Base-by-base conservation (phyloP, 192 early-diverging fungal species). In the Coemansia pectinata region DNA sequence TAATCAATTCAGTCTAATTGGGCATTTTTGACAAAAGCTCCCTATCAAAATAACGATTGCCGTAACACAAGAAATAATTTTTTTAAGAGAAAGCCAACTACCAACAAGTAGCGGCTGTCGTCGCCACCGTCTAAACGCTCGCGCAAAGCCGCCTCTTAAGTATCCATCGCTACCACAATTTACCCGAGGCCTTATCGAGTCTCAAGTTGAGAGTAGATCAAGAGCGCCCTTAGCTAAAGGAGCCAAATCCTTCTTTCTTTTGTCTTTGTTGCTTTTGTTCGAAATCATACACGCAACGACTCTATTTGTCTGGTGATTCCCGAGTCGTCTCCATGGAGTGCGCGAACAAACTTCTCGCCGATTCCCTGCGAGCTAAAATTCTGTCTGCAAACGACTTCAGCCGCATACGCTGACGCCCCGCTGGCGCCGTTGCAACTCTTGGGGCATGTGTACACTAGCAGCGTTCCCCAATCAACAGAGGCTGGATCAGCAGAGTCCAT, bases 381-480 rank as follows among this genome's bases (percentile, higher is more conserved):
- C 76, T 98, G 96, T 12, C 88, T 76, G 67, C 86, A 89, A 5
- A 91, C 67, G 19, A 90, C 62, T 71, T 96, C 95, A 44, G 86
- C 76, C 40, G 88, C 79, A 71, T 90, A 95, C 48, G 27, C 34
- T 14, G 42, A 34, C 19, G 72, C 72, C 3, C 67, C 66, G 33
- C 86, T 79, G 4, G 71, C 60, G 2, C 83, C 77, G 62, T 84
- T 77, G 75, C 97, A 99, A 78, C 91, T 93, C 33, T 83, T 74
- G 31, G 91, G 87, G 76, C 97, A 99, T 21, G 95, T 87, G 73
- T 93, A 98, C 11, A 98, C 82, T 17, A 93, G 81, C 9, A 98
- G 70, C 3, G 93, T 94, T 2, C 97, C 97, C 89, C 93, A 99
- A 74, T 99, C 97, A 31, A 98, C 70, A 11, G 94, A 88, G 66